Base-by-base conservation (phyloP, 768 basidiomycete species). In the Paxillus ammoniavirescens region DNA sequence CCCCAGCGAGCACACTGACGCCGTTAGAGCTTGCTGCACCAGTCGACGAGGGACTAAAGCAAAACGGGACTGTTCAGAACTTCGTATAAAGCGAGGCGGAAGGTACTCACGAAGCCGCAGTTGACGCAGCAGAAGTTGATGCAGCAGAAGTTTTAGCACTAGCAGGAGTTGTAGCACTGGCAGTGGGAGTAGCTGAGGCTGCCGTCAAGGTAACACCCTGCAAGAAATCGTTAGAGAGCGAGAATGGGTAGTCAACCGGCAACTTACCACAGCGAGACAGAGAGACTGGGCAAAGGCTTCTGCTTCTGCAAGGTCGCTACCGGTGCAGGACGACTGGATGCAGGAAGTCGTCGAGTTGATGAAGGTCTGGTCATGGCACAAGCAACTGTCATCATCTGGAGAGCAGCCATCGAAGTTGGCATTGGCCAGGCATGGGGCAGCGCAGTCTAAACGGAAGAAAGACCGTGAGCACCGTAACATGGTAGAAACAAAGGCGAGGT, bases 121-220 rank as follows among this genome's bases (percentile, higher is more conserved):
- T 41, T 26, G 58, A 47, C 18, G 45, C 42, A n/a, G 63, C 42
- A 31, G 58, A 47, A 13, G 58, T 56, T 0, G 64, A 53, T 15
- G 61, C 41, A 8, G 51, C 35, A 38, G 59, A 42, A 30, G 63
- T 40, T 9, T 15, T 4, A 30, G 48, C 15, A 15, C 37, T 12
- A 33, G 30, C 5, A 21, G 47, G 18, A 0, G 43, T 6, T 10
- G 66, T 46, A 40, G 60, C 46, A 26, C 63, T 45, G 48, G 62
- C 47, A 30, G 61, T 58, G 8, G 66, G 50, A 45, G 65, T 57
- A 15, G 73, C 54, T 18, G 68, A 57, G 23, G 70, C 61, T 17
- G 66, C 8, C 8, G 67, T 76, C 57, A 86, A 68, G 6, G 79
- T 82, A 5, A 86, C 80, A 53, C 82, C 82, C 83, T 85, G 56